phyloP scores from a whole-genome alignment of 2,329 filamentous ascomycete species.

The Atkinsonella hypoxylon region DNA sequence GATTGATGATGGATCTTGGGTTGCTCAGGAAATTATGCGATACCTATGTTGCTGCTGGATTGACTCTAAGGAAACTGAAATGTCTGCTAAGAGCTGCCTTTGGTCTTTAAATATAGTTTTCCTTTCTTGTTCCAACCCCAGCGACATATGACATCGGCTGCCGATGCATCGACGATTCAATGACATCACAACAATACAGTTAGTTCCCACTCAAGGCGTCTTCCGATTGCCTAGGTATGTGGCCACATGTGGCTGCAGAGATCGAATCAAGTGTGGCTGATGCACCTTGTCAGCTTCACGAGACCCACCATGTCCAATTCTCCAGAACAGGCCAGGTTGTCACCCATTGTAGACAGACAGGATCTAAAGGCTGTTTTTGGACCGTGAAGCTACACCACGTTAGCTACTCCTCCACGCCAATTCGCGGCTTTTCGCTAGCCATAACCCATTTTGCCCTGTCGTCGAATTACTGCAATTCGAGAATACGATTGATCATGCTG shows the following conservation, averaged over 20 bases:
- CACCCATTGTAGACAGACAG: background rate
- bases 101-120: constrained; percentile 7
- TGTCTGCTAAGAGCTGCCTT: constrained; percentile 13
- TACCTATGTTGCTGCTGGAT: too few species aligned
- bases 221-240: too few species aligned
- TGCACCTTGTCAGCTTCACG: background rate
- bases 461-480: background rate
- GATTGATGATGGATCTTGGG: too few species aligned
- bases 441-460: background rate
- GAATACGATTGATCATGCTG: constrained; percentile 39
- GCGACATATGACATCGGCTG: background rate
- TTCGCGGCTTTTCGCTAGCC: background rate
- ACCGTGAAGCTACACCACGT: background rate
- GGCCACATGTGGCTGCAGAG: background rate
- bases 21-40: too few species aligned
- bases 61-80: background rate
- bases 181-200: constrained; percentile 3
- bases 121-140: background rate
- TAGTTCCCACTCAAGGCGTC: background rate
- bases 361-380: too few species aligned
- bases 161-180: constrained; percentile 10
- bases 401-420: background rate
- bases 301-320: constrained; percentile 17
- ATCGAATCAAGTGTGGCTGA: background rate
- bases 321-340: constrained; percentile 9